Conservation (phyloP, 75 land plant species). For the Ceratopteris richardii region DNA sequence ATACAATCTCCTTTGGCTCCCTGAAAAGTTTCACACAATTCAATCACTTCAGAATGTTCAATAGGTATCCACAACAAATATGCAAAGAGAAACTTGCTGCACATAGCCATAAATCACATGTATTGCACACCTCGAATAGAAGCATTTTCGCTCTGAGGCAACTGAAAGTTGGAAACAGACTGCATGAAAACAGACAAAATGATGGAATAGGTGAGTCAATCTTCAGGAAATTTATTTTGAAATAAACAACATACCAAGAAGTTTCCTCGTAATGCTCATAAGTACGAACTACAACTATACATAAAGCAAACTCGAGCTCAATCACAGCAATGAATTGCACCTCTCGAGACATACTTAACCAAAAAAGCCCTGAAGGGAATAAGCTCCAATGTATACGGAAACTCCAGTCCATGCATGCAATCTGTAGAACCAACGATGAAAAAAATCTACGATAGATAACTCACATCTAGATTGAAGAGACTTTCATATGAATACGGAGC, state of each 20-base stretch:
- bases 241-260: not conserved
- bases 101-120: slow-evolving; percentile 3
- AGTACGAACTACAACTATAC: too few relatives aligned
- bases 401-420: too few relatives aligned
- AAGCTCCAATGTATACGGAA: too few relatives aligned
- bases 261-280: too few relatives aligned
- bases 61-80: slow-evolving; percentile 1
- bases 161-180: slow-evolving; percentile 29
- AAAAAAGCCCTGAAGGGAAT: too few relatives aligned
- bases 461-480: slow-evolving; percentile 69
- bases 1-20: slow-evolving; percentile 15
- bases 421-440: too few relatives aligned
- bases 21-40: not conserved
- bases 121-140: slow-evolving; percentile 24
- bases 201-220: not conserved
- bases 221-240: not conserved
- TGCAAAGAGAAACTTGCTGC: slow-evolving; percentile 3
- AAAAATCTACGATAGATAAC: too few relatives aligned
- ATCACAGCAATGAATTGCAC: not conserved
- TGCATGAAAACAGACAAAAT: not conserved
- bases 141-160: slow-evolving; percentile 51
- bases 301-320: not conserved
- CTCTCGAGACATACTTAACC: not conserved
- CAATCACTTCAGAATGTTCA: slow-evolving; percentile 5
- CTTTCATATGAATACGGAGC: slow-evolving; percentile 27